These are phyloP conservation scores for Cyberlindnera euphorbiae DNA, from an alignment of 805 yeast species.

Conservation along the genomic window DNA sequence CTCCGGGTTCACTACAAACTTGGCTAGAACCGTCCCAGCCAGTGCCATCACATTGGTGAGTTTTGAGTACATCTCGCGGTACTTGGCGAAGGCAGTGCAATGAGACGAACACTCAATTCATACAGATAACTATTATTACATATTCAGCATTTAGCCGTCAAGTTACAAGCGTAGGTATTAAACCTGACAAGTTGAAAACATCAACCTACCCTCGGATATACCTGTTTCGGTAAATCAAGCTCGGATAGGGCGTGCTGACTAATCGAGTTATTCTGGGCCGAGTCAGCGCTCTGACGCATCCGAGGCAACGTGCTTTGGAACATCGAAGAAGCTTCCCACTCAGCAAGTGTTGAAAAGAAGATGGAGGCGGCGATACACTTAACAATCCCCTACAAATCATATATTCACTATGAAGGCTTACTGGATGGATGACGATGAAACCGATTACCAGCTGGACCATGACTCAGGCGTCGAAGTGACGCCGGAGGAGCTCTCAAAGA, in stretches of 20 bases:
- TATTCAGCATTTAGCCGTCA: not conserved
- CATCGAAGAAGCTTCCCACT: too few species aligned
- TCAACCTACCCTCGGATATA: too few species aligned
- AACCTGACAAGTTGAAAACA: too few species aligned
- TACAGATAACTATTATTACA: not conserved
- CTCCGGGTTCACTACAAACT: constrained; percentile 81
- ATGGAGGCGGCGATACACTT: too few species aligned
- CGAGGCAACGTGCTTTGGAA: not conserved
- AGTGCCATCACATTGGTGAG: constrained; percentile 93
- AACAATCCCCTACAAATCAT: too few species aligned
- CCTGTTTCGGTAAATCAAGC: too few species aligned
- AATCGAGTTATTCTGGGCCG: too few species aligned
- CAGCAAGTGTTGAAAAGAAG: too few species aligned
- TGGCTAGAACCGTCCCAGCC: constrained; percentile 90
- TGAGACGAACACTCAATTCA: not conserved
- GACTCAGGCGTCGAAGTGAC: constrained; percentile 60
- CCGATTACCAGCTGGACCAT: constrained; percentile 65
- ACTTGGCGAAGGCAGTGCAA: constrained; percentile 8
- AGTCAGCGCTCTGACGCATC: too few species aligned
- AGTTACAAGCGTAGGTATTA: too few species aligned
- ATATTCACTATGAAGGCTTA: constrained; percentile 42
- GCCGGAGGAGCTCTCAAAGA: constrained; percentile 40
- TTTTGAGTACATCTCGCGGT: constrained; percentile 63
- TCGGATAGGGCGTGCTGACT: too few species aligned
- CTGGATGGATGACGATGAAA: constrained; percentile 57